Percentiles rank a stretch among this genome's conserved stretches.
phyloP scores from a whole-genome alignment of 768 basidiomycete species.

The Polyporus arcularius region DNA sequence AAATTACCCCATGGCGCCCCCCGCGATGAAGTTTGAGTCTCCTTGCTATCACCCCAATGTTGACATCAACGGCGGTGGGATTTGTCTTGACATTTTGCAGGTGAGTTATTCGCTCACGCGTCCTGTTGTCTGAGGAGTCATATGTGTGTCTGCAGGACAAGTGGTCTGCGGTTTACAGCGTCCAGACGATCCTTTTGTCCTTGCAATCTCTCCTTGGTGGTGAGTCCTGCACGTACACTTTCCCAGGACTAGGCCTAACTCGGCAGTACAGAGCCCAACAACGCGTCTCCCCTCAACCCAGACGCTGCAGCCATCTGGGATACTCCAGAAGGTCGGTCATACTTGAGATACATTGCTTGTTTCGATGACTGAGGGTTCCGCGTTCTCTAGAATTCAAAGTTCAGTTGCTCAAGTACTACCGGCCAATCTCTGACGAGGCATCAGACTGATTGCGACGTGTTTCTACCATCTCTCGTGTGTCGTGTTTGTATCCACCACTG shows the following conservation, averaged over 20 bases:
- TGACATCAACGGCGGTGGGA: constrained; percentile 72
- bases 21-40: constrained; percentile 83
- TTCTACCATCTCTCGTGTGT: neutral
- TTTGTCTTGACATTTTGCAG: constrained; percentile 89
- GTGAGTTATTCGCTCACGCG: constrained; percentile 34
- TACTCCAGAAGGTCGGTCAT: constrained; percentile 56
- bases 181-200: constrained; percentile 86
- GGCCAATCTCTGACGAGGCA: constrained; percentile 42
- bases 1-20: constrained; percentile 87
- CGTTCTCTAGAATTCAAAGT: constrained; percentile 60
- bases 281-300: constrained; percentile 85
- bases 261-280: constrained; percentile 77
- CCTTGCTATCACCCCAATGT: constrained; percentile 94
- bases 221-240: constrained; percentile 34
- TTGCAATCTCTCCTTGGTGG: constrained; percentile 88
- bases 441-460: constrained; percentile 28
- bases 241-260: neutral
- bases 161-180: constrained; percentile 93
- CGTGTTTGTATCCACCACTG: constrained; percentile 12
- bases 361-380: neutral
- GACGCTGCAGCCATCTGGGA: constrained; percentile 86
- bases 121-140: neutral
- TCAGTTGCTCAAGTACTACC: constrained; percentile 74
- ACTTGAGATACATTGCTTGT: neutral
- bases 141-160: constrained; percentile 59